Evolutionary conservation across 208 protist species (phyloP), one percentile per base, ranked within the genome.

Genomic region (Leishmania guyanensis): DNA sequence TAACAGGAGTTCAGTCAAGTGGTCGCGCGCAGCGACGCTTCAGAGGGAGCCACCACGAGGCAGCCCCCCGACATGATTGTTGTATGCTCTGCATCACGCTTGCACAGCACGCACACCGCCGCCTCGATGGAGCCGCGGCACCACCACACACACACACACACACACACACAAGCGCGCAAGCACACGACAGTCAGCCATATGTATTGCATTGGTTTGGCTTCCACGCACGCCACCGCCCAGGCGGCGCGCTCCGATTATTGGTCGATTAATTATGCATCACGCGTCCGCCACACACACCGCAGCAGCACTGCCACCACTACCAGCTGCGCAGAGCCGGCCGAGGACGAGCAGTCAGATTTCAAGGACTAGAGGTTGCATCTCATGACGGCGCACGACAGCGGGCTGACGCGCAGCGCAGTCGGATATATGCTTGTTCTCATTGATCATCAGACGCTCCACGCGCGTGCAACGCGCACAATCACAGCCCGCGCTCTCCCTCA

Each of bases 361-460:
- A 90, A 89, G 87, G 87, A 90, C 87, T 90, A 77, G 84, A 77
- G 62, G 66, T 84, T 86, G 53, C 69, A 86, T 88, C 81, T 85
- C 84, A 86, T 85, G 51, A 51, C 50, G 62, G 64, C 82, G 66
- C 71, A 71, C 60, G 33, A 53, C 79, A 60, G 79, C 73, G 53
- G 53, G 79, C 79, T 65, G 80, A 10, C 70, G 70, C 60, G 79
- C 64, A 54, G 60, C 64, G 71, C n/a, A 58, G 79, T 87, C 84
- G 84, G 84, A 88, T 88, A 90, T 90, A 90, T 89, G 85, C 87
- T 90, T 90, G 84, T 90, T 86, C 87, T 88, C 85, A 60, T 90
- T 90, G 84, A 46, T 90, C 87, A 88, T 90, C 87, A 89, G 50
- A n/a, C 4, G 43, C 72, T 29, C 60, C 3, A 26, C 53, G 12